Conservation (phyloP, 2,329 filamentous ascomycete species). For the Penicillium sp. region DNA sequence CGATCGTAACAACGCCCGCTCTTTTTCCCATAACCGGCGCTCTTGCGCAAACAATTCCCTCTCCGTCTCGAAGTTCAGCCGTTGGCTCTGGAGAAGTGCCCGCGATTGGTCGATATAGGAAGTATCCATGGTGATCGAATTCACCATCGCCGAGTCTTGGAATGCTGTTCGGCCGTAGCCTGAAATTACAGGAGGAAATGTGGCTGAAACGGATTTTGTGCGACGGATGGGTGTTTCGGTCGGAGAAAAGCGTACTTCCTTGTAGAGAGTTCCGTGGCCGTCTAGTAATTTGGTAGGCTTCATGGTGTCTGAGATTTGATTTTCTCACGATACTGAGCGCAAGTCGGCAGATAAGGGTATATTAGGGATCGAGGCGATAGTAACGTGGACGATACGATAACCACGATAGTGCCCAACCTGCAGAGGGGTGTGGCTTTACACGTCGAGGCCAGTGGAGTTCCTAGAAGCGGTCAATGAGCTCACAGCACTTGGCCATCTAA, state of each 20-base stretch:
- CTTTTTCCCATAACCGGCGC: conserved; percentile 45
- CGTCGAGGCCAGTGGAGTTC: background rate
- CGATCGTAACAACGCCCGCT: conserved; percentile 41
- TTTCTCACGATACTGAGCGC: conserved; percentile 1
- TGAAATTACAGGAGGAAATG: conserved; percentile 32
- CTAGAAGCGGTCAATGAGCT: conserved; percentile 4
- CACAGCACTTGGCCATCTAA: background rate
- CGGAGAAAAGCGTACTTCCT: conserved; percentile 45
- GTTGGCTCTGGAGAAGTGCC: conserved; percentile 40
- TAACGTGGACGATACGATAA: background rate
- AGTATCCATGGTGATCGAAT: conserved; percentile 29
- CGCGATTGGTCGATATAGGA: conserved; percentile 44
- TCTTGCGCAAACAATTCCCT: conserved; percentile 44
- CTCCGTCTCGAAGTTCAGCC: conserved; percentile 40
- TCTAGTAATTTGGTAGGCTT: conserved; percentile 29
- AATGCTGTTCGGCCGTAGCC: conserved; percentile 22
- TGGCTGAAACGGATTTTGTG: conserved; percentile 40
- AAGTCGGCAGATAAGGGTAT: conserved; percentile 3
- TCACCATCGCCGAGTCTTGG: conserved; percentile 15
- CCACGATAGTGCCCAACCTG: conserved; percentile 4
- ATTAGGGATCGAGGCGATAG: background rate
- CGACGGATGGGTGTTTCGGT: conserved; percentile 38
- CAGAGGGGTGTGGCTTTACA: background rate
- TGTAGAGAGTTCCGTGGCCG: conserved; percentile 38
- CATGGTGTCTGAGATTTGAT: conserved; percentile 20